Evolutionary conservation across 2,329 filamentous ascomycete genomes (phyloP), one percentile per base, ranked within the genome.

Genomic region (Botrytis squamosa): DNA sequence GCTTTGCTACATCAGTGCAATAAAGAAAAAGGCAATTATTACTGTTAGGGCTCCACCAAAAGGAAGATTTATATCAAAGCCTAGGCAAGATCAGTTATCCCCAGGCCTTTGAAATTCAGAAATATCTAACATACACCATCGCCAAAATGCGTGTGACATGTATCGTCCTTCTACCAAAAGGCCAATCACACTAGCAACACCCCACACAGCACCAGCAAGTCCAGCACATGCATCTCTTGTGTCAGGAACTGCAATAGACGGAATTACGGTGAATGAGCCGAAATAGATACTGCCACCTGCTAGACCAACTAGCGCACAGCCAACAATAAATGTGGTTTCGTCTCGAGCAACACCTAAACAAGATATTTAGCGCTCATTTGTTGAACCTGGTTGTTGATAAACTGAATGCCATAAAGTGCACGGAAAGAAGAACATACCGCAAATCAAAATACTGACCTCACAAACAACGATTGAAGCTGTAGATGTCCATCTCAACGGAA

Each of bases 261-360:
- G 83, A 65, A 88, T 85, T 74, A 83, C 84, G 18, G 86, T 83
- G 70, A 86, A 86, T 16, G 86, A 84, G 77, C 87, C 79, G 14
- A 84, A 65, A 84, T 77, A 76, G 87, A 84, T 44, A 5, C 86
- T 85, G 0, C 84, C 84, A 22, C 83, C 84, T 1, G 85, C 86
- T 0, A 85, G 73, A 0, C 86, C 86, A 75, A 87, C 86, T 7
- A 88, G 74, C 9, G 84, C 85, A 6, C 86, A 81, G 0, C 83
- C 85, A 2, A 80, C 83, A 66, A 87, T 84, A 33, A 87, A 78
- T 80, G 82, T 83, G 36, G 74, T 76, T 38, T 78, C 79, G 63
- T 74, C 80, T 25, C n/a, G 12, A 40, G 59, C 12, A 62, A n/a
- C 59, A 25, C 59, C 36, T 62, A 62, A 7, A n/a, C 1, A 7